These are phyloP conservation scores for Diplocarpon mali DNA, from an alignment of 2,329 filamentous ascomycete genomes.

Conservation along the genomic window DNA sequence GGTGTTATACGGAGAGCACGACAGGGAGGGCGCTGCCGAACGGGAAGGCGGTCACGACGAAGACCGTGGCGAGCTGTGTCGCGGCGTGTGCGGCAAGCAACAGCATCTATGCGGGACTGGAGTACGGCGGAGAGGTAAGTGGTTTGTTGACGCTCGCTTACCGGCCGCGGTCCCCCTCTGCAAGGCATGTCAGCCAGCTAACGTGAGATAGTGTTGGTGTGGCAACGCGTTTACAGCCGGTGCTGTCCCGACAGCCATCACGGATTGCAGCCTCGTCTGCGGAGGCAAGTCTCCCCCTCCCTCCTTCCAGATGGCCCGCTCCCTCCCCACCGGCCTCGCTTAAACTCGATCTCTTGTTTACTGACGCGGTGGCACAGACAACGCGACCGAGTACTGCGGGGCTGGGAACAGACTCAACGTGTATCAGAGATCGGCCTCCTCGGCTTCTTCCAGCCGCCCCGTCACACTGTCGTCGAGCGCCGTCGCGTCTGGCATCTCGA, in stretches of 20 bases:
- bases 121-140: slow-evolving; percentile 17
- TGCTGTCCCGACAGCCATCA: slow-evolving; percentile 13
- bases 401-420: slow-evolving; percentile 23
- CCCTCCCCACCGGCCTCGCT: too few relatives aligned
- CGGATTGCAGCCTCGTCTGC: slow-evolving; percentile 25
- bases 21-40: slow-evolving; percentile 22
- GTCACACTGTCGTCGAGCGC: slow-evolving; percentile 4
- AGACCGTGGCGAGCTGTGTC: slow-evolving; percentile 15
- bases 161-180: too few relatives aligned
- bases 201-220: slow-evolving; percentile 20
- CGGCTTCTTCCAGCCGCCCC: slow-evolving; percentile 2
- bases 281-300: slow-evolving; percentile 8
- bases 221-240: slow-evolving; percentile 18
- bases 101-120: slow-evolving; percentile 32
- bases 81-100: slow-evolving; percentile 10
- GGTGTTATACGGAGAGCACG: slow-evolving; percentile 29
- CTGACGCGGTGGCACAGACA: slow-evolving; percentile 8
- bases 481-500: neutral
- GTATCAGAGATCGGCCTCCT: slow-evolving; percentile 15
- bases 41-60: slow-evolving; percentile 3
- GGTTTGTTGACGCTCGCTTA: too few relatives aligned
- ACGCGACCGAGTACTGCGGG: slow-evolving; percentile 27
- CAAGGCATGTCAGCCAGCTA: too few relatives aligned
- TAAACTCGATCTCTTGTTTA: too few relatives aligned
- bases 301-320: too few relatives aligned